Percentiles rank a stretch among this genome's conserved stretches.
Evolutionary conservation across 176 grass and related monocot species (phyloP).

Genomic region (Zizania latifolia): DNA sequence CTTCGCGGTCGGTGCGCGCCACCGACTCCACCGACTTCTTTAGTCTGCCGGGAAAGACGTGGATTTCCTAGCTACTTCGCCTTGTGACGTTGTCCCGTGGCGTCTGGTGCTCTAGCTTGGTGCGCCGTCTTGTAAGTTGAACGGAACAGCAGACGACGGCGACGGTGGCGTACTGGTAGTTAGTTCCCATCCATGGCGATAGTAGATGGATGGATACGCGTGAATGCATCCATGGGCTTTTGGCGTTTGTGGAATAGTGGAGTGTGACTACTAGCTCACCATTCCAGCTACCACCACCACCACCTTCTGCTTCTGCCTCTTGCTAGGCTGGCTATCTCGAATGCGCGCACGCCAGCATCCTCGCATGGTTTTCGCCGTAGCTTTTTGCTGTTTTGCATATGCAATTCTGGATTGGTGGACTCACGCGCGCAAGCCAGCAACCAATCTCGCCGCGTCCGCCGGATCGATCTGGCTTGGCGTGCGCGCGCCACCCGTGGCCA

Average conservation of each 20-base stretch:
- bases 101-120: not conserved
- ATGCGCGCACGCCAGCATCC: not conserved
- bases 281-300: no score
- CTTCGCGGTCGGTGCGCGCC: no score
- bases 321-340: not conserved
- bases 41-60: no score
- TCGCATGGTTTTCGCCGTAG: not conserved
- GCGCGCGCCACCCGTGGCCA: conserved; percentile 6
- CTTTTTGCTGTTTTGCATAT: not conserved
- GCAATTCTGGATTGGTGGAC: not conserved
- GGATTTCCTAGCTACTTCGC: no score
- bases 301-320: not conserved
- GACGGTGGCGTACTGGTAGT: not conserved
- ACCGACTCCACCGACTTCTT: no score
- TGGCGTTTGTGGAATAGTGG: not conserved
- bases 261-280: conserved; percentile 5
- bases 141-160: not conserved
- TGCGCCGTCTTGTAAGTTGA: not conserved
- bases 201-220: not conserved
- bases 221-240: not conserved
- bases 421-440: not conserved
- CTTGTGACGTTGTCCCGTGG: not conserved
- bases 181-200: conserved; percentile 9
- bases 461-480: not conserved
- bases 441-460: not conserved